These are phyloP conservation scores for Jackrogersella multiformis DNA, from an alignment of 495 filamentous ascomycete genomes.

Conservation along the genomic window DNA sequence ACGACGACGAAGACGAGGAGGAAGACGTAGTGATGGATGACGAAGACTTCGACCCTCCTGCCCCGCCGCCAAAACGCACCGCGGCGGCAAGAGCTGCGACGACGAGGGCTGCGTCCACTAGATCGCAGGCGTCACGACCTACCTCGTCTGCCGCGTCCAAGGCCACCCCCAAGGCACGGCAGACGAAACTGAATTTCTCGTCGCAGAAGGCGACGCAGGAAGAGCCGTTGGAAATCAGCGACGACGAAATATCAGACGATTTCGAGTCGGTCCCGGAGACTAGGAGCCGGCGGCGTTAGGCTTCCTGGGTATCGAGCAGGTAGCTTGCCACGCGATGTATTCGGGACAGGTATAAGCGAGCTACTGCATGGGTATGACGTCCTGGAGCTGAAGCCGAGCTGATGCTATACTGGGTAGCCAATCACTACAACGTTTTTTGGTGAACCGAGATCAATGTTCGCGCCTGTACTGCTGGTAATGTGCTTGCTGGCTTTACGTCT, in stretches of 20 bases:
- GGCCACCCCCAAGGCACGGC: conserved; percentile 55
- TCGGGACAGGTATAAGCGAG: too few relatives aligned
- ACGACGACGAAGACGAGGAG: conserved; percentile 70
- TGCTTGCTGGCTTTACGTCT: too few relatives aligned
- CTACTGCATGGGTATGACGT: too few relatives aligned
- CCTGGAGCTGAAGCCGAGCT: too few relatives aligned
- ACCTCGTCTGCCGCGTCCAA: conserved; percentile 48
- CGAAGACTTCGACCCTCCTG: conserved; percentile 62
- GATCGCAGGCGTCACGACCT: conserved; percentile 59
- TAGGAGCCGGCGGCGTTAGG: conserved; percentile 41
- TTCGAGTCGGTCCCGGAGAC: conserved; percentile 69
- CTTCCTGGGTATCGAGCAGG: neutral
- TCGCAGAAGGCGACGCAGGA: conserved; percentile 60
- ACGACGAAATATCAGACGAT: conserved; percentile 83
- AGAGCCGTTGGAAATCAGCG: conserved; percentile 67
- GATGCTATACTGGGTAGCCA: too few relatives aligned
- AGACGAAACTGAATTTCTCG: conserved; percentile 77
- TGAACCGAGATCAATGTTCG: too few relatives aligned
- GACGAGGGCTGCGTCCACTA: conserved; percentile 48
- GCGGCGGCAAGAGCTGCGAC: conserved; percentile 44
- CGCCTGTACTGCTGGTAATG: too few relatives aligned
- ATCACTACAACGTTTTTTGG: too few relatives aligned
- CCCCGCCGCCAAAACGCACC: conserved; percentile 51
- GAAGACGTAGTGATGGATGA: conserved; percentile 73
- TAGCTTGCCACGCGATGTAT: too few relatives aligned